phyloP scores from a whole-genome alignment of 768 basidiomycete genomes.

The Russula sp. region DNA sequence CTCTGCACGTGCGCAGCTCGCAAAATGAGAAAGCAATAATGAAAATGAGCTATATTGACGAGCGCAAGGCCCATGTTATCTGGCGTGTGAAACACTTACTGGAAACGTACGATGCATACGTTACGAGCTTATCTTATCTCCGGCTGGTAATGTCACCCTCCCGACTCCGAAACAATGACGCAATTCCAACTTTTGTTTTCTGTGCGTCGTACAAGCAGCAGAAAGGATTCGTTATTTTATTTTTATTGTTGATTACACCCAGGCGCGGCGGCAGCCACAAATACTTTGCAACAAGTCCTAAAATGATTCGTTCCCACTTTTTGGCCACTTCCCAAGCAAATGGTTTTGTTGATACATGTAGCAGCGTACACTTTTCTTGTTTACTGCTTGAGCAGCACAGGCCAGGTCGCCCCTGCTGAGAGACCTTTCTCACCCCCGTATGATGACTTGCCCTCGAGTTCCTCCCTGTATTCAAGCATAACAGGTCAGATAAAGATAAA shows the following conservation, averaged over 20 bases:
- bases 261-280: not conserved
- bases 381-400: conserved; percentile 66
- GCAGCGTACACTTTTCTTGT: not conserved
- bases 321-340: not conserved
- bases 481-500: conserved; percentile 18
- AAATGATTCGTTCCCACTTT: not conserved
- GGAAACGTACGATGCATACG: too few relatives aligned
- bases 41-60: too few relatives aligned
- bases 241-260: not conserved
- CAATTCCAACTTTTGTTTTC: too few relatives aligned
- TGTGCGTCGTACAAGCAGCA: too few relatives aligned
- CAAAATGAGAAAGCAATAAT: too few relatives aligned
- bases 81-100: too few relatives aligned
- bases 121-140: too few relatives aligned
- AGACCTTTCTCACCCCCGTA: conserved; percentile 78
- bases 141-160: too few relatives aligned
- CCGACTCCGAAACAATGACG: too few relatives aligned
- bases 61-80: too few relatives aligned
- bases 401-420: conserved; percentile 65
- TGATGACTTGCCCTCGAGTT: conserved; percentile 59
- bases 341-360: conserved; percentile 4
- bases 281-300: not conserved
- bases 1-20: too few relatives aligned
- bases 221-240: not conserved
- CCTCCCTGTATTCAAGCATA: conserved; percentile 46